Percentiles rank a stretch among this genome's conserved stretches.
These are phyloP conservation scores for Backusella australiensis DNA, from an alignment of 192 early-diverging fungal genomes.

Conservation along the genomic window DNA sequence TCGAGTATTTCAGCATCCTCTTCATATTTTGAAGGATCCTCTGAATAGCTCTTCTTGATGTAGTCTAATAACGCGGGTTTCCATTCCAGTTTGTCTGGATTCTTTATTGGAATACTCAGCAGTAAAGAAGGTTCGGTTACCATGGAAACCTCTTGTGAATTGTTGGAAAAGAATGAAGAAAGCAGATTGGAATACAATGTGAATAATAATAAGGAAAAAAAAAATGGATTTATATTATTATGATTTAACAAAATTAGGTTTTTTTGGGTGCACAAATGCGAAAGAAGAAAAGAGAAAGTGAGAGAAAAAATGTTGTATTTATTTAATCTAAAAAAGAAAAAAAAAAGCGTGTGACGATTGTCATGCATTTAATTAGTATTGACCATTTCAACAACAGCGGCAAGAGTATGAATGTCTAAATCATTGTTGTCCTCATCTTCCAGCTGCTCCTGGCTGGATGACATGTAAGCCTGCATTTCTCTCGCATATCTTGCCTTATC, in stretches of 20 bases:
- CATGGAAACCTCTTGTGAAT: not conserved
- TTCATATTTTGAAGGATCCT: constrained; percentile 16
- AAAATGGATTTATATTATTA: not conserved
- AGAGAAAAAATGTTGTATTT: not conserved
- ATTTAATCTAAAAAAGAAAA: not conserved
- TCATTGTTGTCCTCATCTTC: not conserved
- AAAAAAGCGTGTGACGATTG: constrained; percentile 1
- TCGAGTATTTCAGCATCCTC: constrained; percentile 12
- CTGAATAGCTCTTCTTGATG: constrained; percentile 19
- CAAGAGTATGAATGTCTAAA: not conserved
- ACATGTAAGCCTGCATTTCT: constrained; percentile 54
- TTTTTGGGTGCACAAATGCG: not conserved
- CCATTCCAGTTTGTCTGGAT: constrained; percentile 12
- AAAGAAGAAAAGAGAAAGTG: not conserved
- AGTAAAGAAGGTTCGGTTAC: constrained; percentile 2
- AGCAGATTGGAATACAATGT: not conserved
- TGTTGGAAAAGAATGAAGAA: not conserved
- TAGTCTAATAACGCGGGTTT: constrained; percentile 12
- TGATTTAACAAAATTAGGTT: not conserved
- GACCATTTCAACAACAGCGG: constrained; percentile 9
- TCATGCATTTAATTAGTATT: constrained; percentile 4
- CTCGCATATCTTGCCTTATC: constrained; percentile 69
- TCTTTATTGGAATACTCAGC: constrained; percentile 1
- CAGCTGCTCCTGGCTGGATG: not conserved
- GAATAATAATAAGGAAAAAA: not conserved